Evolutionary conservation across 1,139 yeast species (phyloP).

Genomic region (Pichia sp.): DNA sequence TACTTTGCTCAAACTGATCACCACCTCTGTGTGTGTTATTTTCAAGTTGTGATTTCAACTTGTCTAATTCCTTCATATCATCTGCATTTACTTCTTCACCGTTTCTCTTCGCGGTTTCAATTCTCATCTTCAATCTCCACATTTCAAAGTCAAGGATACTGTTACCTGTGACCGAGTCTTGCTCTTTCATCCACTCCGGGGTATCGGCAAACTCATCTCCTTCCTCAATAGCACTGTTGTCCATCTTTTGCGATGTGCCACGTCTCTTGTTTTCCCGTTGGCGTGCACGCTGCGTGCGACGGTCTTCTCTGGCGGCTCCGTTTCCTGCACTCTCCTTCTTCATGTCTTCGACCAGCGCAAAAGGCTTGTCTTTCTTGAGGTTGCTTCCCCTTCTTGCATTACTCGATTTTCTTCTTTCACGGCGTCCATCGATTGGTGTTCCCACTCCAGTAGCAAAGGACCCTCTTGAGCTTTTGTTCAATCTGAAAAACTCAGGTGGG

Average conservation of each 20-base stretch:
- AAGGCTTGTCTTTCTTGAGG: conserved; percentile 1
- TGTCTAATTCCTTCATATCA: conserved; percentile 25
- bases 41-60: conserved; percentile 10
- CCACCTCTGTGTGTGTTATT: background rate
- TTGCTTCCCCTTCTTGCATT: conserved; percentile 20
- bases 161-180: conserved; percentile 41
- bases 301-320: conserved; percentile 13
- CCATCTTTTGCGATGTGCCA: conserved; percentile 10
- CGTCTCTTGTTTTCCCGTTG: conserved; percentile 20
- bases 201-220: conserved; percentile 42
- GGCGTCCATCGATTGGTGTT: background rate
- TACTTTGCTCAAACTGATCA: background rate
- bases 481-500: conserved; percentile 15
- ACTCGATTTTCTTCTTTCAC: conserved; percentile 11
- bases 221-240: conserved; percentile 5
- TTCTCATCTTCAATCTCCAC: conserved; percentile 62
- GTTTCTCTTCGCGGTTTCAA: conserved; percentile 49
- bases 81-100: conserved; percentile 40
- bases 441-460: background rate
- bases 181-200: conserved; percentile 52
- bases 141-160: conserved; percentile 68
- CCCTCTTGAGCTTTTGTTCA: background rate
- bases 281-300: conserved; percentile 18
- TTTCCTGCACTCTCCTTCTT: background rate
- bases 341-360: background rate